Evolutionary conservation across 495 filamentous ascomycete species (phyloP), one percentile per base, ranked within the genome.

Genomic region (Bathelium albidoporum): DNA sequence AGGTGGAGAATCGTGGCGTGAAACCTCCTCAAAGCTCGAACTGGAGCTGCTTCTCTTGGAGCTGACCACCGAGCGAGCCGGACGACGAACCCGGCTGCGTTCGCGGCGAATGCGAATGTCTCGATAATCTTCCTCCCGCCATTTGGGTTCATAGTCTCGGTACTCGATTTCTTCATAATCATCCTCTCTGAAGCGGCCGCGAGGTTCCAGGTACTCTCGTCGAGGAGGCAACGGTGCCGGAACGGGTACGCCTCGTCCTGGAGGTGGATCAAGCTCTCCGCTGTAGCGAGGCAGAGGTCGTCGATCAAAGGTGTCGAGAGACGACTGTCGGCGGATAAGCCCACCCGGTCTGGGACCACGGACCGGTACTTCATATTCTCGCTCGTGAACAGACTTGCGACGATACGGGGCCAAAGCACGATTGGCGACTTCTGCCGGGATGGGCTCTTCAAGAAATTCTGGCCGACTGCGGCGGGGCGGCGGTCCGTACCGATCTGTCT

Each of bases 261-360:
- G 49, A 24, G 49, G 49, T 29, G 49, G 79, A 7, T 81, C 75
- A 18, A 73, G 77, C 41, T 84, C 77, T 2, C 84, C 78, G 32
- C 74, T 66, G 65, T 76, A 85, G 0, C 73, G 68, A 11, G 68
- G 78, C 24, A 78, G 68, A 2, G 86, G 84, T 63, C 82, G 80
- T 32, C 87, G 83, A 74, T 90, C 87, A 68, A 87, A 89, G 0
- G 87, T 88, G 72, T 89, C 87, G 32, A 88, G 75, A 59, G 84
- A 87, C 20, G 84, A 87, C 68, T 87, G 86, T 12, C 87, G 78
- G 62, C 87, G 80, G 63, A 87, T 66, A 34, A 87, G 75, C 18
- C 77, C 80, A n/a, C 87, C 87, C 34, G 79, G 76, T 36, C 73
- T 73, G 59, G 80, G 76, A 31, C 78, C 76, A 55, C 65, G 76